A percentile compares a stretch with the other conserved stretches of the same genome.
These are phyloP conservation scores for Didymosphaeria variabile DNA, from an alignment of 2,329 filamentous ascomycete genomes.

Conservation along the genomic window DNA sequence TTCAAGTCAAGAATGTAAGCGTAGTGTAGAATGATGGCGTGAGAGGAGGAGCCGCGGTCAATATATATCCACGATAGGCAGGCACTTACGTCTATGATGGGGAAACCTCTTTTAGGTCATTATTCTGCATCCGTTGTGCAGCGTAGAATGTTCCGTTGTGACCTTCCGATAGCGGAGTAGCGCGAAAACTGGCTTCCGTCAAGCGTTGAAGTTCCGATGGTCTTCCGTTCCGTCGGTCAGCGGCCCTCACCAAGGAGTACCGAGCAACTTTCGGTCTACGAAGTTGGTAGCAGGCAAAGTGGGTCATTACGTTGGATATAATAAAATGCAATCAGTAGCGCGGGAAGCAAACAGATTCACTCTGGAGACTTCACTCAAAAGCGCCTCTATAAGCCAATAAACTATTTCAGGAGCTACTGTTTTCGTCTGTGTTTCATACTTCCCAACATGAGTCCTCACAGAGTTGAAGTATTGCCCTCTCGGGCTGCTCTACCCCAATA, in stretches of 20 bases:
- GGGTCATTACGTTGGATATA: neutral
- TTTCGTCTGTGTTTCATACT: neutral
- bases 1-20: slow-evolving; percentile 5
- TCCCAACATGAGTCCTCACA: slow-evolving; percentile 41
- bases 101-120: neutral
- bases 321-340: neutral
- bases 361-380: neutral
- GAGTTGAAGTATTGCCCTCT: slow-evolving; percentile 33
- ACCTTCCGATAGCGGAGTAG: slow-evolving; percentile 1
- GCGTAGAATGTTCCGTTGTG: neutral
- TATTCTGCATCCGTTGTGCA: neutral
- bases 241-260: neutral
- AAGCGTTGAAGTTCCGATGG: slow-evolving; percentile 5
- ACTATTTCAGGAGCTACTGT: neutral
- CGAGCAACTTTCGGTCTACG: neutral
- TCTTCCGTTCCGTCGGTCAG: slow-evolving; percentile 20
- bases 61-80: slow-evolving; percentile 8
- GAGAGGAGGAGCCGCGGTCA: slow-evolving; percentile 7
- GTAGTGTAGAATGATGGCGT: slow-evolving; percentile 5
- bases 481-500: slow-evolving; percentile 69
- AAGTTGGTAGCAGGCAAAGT: neutral
- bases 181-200: slow-evolving; percentile 9
- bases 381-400: neutral
- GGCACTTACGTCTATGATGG: slow-evolving; percentile 22
- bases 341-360: neutral